Evolutionary conservation across 352 stramenopile species (phyloP).

Genomic region (Peronosclerospora sorghi): DNA sequence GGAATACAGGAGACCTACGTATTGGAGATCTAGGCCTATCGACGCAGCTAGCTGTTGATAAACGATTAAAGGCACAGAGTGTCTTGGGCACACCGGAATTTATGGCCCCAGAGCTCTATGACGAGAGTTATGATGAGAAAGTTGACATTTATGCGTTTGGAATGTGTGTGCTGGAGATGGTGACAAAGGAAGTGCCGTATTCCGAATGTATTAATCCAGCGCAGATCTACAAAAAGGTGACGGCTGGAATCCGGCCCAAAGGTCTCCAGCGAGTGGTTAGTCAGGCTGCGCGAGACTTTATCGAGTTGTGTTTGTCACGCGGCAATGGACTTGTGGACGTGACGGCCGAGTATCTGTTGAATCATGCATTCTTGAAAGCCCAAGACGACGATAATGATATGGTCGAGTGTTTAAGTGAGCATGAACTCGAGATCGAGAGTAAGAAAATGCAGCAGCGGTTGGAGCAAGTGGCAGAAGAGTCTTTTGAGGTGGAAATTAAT

Average conservation of each 20-base stretch:
- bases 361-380: conserved; percentile 66
- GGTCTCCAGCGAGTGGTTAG: conserved; percentile 65
- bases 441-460: conserved; percentile 38
- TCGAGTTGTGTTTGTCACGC: conserved; percentile 71
- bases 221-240: conserved; percentile 90
- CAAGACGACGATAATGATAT: conserved; percentile 74
- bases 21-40: conserved; percentile 96
- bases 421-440: conserved; percentile 45
- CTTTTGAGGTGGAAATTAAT: conserved; percentile 56
- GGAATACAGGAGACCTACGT: conserved; percentile 93
- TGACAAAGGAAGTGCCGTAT: conserved; percentile 98
- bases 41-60: conserved; percentile 70
- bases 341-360: conserved; percentile 64
- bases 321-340: conserved; percentile 75
- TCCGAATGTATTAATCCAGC: conserved; percentile 89
- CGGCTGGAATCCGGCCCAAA: conserved; percentile 63
- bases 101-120: conserved; percentile 99
- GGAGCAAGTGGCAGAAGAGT: conserved; percentile 44
- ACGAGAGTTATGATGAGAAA: conserved; percentile 97
- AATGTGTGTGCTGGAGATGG: conserved; percentile 99
- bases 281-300: conserved; percentile 66
- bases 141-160: conserved; percentile 97
- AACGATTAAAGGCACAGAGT: conserved; percentile 74
- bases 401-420: conserved; percentile 59
- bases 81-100: conserved; percentile 98